Conservation (phyloP, 2,329 filamentous ascomycete species). For the Claviceps maximensis region DNA sequence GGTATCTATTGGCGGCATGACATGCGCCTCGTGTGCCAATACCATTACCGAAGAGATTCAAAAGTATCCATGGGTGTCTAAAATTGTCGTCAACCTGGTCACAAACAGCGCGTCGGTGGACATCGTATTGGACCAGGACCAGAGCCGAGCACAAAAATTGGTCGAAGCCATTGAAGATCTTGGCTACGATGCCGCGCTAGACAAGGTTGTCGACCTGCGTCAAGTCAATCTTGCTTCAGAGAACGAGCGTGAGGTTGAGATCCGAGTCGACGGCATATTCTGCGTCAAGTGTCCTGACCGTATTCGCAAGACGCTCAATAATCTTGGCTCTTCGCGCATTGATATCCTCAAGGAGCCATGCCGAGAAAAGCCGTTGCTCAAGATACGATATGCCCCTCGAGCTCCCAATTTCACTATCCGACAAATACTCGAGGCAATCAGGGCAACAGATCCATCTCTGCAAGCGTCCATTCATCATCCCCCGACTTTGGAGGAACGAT, state of each 20-base stretch:
- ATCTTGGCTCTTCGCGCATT: constrained; percentile 36
- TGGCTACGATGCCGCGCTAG: constrained; percentile 52
- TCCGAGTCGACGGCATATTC: constrained; percentile 59
- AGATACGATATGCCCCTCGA: constrained; percentile 55
- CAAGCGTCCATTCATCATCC: constrained; percentile 61
- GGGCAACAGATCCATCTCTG: constrained; percentile 52
- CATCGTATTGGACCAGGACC: constrained; percentile 24
- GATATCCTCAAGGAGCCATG: constrained; percentile 42
- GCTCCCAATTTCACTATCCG: constrained; percentile 62
- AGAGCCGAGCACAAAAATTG: constrained; percentile 19
- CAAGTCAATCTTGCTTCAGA: constrained; percentile 23
- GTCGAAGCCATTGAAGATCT: constrained; percentile 43
- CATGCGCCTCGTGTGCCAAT: constrained; percentile 55
- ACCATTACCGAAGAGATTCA: constrained; percentile 46
- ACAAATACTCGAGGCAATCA: constrained; percentile 55
- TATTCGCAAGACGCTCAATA: constrained; percentile 38
- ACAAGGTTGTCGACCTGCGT: constrained; percentile 31
- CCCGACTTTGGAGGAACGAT: constrained; percentile 71
- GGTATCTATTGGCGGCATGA: constrained; percentile 59
- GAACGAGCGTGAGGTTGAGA: constrained; percentile 44
- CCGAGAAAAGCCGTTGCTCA: constrained; percentile 51
- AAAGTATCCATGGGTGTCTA: constrained; percentile 41
- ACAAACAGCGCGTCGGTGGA: constrained; percentile 52
- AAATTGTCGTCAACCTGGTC: constrained; percentile 49
- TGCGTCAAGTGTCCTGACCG: constrained; percentile 56